phyloP scores from a whole-genome alignment of 129 eudicot species.

The Ambrosia trifida region DNA sequence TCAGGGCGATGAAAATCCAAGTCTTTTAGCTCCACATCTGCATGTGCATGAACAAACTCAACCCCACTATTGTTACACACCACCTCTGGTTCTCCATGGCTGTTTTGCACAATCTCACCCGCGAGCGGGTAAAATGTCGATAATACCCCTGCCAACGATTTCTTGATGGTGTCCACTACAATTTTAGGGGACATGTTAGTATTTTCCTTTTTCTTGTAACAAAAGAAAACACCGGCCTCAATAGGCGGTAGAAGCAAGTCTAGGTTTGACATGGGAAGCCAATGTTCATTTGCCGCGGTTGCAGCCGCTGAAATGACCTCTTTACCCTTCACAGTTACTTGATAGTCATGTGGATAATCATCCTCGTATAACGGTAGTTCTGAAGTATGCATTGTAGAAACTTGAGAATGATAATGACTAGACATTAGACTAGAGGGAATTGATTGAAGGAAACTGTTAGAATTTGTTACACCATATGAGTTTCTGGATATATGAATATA shows the following conservation, averaged over 20 bases:
- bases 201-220: slow-evolving; percentile 30
- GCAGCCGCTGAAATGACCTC: slow-evolving; percentile 37
- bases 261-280: slow-evolving; percentile 34
- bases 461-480: background rate
- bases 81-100: too few relatives aligned
- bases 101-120: too few relatives aligned
- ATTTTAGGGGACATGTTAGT: background rate
- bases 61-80: too few relatives aligned
- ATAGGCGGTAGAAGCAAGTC: too few relatives aligned
- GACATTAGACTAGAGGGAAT: too few relatives aligned
- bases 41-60: too few relatives aligned
- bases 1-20: too few relatives aligned
- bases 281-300: slow-evolving; percentile 33
- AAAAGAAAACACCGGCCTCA: too few relatives aligned
- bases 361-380: background rate
- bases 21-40: too few relatives aligned
- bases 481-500: background rate
- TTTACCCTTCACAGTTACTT: slow-evolving; percentile 36
- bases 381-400: slow-evolving; percentile 12
- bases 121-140: slow-evolving; percentile 39
- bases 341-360: slow-evolving; percentile 10
- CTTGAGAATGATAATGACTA: background rate
- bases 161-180: slow-evolving; percentile 40
- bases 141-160: slow-evolving; percentile 40
- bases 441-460: background rate